Base-by-base conservation (phyloP, 345 rosid species). In the Salix udensis region DNA sequence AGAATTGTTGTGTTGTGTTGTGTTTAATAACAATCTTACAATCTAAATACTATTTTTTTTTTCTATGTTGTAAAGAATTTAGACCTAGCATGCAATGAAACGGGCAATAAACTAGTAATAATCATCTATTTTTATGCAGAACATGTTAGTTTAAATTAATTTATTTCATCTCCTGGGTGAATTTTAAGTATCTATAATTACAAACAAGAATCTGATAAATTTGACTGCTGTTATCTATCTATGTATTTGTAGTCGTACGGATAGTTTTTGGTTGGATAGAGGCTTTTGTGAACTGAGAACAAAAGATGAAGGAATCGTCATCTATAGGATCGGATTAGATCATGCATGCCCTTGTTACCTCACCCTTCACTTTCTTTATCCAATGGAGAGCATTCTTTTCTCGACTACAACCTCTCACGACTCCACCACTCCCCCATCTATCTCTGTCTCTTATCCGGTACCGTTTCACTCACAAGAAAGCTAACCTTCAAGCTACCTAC, bases 301-400 rank as follows among this genome's bases (percentile, higher is more conserved):
- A 18, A 52, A 52, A 52, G 58, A 18, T 18, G 23, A 52, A 52
- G 58, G 58, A 52, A 52, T 50, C n/a, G 9, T 50, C 72, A 76
- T 69, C 70, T 24, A 44, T 2, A 65, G 68, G 61, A 44, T 2
- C 55, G 68, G 61, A 68, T 34, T 53, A 67, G 34, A 78, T 53
- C 21, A 65, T 26, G 71, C 21, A 65, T 26, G 71, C 81, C 18
- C 74, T 66, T 26, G 60, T 73, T 70, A 72, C 77, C 74, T 8
- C 81, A 77, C 76, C 71, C 81, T 67, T 82, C 81, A 65, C 85
- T 77, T 77, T 75, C 82, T 81, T 73, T 82, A 80, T 84, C 87
- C 81, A 16, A 28, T 28, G 28, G 39, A n/a, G 52, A 60, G 28
- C 53, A 7, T 13, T 13, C 12, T 16, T 68, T 5, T 16, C 12